Conservation (phyloP, 2,329 filamentous ascomycete species). For the Aspergillus tubingensis region DNA sequence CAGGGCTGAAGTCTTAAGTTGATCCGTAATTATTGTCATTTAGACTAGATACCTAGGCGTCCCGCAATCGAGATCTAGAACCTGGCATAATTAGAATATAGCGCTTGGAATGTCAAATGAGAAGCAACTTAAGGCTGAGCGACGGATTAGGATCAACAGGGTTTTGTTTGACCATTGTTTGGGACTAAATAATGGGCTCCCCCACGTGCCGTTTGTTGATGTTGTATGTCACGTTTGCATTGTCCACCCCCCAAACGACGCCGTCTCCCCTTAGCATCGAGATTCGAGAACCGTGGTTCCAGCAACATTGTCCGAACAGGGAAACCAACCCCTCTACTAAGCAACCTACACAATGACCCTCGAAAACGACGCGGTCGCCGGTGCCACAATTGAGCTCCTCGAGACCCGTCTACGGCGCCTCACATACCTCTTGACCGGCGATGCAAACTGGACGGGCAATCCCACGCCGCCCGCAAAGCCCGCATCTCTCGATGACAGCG, state of each 20-base stretch:
- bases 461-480: constrained; percentile 38
- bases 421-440: constrained; percentile 48
- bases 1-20: not conserved
- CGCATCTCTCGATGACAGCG: constrained; percentile 39
- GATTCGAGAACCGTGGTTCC: not conserved
- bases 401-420: constrained; percentile 47
- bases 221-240: constrained; percentile 23
- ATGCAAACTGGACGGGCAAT: constrained; percentile 43
- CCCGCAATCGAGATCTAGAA: not conserved
- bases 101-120: not conserved
- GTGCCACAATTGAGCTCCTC: constrained; percentile 47
- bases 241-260: not conserved
- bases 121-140: not conserved
- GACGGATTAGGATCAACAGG: constrained; percentile 2
- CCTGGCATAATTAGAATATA: not conserved
- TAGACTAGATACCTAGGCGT: not conserved
- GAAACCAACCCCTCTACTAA: not conserved
- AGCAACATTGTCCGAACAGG: not conserved
- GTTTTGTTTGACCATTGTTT: constrained; percentile 1
- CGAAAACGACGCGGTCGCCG: constrained; percentile 39
- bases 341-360: constrained; percentile 29
- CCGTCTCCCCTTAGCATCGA: too few species aligned
- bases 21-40: not conserved
- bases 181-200: not conserved
- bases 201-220: constrained; percentile 1